Percentiles rank a stretch among this genome's conserved stretches.
Conservation (phyloP, 2,329 filamentous ascomycete genomes). For the Ceratocystis variospora region DNA sequence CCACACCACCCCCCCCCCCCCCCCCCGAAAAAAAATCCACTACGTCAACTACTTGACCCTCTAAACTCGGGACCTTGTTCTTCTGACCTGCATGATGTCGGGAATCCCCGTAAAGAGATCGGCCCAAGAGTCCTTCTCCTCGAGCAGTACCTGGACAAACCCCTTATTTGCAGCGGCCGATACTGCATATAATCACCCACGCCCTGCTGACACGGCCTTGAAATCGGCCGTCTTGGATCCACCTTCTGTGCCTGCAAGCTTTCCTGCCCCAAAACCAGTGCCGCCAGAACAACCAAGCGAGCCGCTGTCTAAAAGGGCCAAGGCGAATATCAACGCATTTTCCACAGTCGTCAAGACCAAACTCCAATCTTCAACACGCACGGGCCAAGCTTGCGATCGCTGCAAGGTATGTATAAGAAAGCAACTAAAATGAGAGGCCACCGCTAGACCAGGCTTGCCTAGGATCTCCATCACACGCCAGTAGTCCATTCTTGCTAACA, state of each 20-base stretch:
- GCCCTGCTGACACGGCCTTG: neutral
- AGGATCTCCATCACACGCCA: slow-evolving; percentile 6
- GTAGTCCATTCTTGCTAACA: neutral
- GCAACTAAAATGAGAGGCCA: too few relatives aligned
- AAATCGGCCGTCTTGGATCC: neutral
- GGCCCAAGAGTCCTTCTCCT: slow-evolving; percentile 4
- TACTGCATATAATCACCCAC: neutral
- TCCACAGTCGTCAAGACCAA: slow-evolving; percentile 43
- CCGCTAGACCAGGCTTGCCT: neutral
- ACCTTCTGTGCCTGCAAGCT: neutral
- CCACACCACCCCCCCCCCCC: neutral
- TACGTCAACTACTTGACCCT: neutral
- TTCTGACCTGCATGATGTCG: slow-evolving; percentile 1
- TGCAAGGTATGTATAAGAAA: slow-evolving; percentile 50
- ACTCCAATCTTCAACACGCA: slow-evolving; percentile 44
- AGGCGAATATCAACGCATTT: slow-evolving; percentile 32
- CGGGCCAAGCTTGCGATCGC: slow-evolving; percentile 75
- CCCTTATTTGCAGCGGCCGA: neutral
- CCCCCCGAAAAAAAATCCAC: neutral
- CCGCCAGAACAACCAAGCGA: neutral
- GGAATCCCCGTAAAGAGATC: slow-evolving; percentile 10
- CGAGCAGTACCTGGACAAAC: neutral
- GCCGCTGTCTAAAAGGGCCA: slow-evolving; percentile 7
- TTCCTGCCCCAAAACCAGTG: neutral
- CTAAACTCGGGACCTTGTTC: neutral